Evolutionary conservation across 2,329 filamentous ascomycete species (phyloP).

Genomic region (Fusarium sp.): DNA sequence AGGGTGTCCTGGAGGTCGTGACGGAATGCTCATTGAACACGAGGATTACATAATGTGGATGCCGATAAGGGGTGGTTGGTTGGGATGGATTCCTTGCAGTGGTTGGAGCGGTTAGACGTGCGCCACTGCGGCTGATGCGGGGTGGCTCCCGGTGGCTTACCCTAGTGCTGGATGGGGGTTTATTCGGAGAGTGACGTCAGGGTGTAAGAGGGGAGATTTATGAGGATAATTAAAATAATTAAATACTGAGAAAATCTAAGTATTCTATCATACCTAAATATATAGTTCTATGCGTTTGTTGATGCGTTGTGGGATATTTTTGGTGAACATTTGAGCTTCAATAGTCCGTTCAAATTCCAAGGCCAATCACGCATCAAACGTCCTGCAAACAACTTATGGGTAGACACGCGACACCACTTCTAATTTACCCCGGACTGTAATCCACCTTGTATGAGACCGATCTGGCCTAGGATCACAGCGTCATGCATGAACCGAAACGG

Average conservation of each 20-base stretch:
- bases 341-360: neutral
- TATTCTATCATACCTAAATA: accelerated
- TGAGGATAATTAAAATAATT: neutral
- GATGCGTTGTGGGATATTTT: neutral
- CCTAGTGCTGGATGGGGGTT: neutral
- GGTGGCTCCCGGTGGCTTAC: neutral
- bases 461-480: neutral
- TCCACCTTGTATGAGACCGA: neutral
- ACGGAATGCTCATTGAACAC: neutral
- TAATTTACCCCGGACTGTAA: neutral
- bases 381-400: neutral
- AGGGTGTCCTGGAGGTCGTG: neutral
- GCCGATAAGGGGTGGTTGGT: neutral
- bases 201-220: neutral
- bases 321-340: neutral
- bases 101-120: neutral
- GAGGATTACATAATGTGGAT: neutral
- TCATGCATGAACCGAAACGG: neutral
- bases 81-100: neutral
- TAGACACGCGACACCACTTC: neutral
- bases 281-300: neutral
- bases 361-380: neutral
- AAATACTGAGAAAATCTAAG: neutral
- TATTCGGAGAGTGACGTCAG: neutral
- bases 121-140: neutral